Base-by-base conservation (phyloP, 331 rosid species). In the Quercus tomentella region DNA sequence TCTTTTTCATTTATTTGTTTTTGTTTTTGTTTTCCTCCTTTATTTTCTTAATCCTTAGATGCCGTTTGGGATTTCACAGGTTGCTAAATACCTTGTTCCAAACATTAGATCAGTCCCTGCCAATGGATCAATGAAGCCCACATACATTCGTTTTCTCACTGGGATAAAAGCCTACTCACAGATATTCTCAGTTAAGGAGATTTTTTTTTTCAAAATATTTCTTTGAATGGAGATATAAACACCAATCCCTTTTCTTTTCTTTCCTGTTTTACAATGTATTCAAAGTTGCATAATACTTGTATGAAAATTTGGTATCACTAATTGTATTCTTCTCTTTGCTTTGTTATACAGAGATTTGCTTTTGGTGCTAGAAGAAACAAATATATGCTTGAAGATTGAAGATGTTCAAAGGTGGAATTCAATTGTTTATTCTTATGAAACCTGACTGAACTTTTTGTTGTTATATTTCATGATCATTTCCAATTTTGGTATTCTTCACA, bases 331-430 rank as follows among this genome's bases (percentile, higher is more conserved):
- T 67, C 68, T 52, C 26, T 77, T 83, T 82, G 45, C 52, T 49
- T 71, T 73, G 28, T 54, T 76, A 23, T 77, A 7, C 97, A 94
- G 98, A 90, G 98, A 83, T 55, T 94, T 51, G 97, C 97, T 68
- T 92, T 94, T 43, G 97, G 98, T 21, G 98, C 98, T 77, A 90
- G 98, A 85, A 92, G 96, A 89, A 95, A 92, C 86, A 88, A 82
- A 68, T 83, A 91, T 75, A 12, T 95, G 76, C 89, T 87, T 67
- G 99, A 95, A 85, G 97, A 95, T 78, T 92, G 88, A 94, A 74
- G 51, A 20, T 43, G n/a, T 5, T 43, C 49, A 67, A 23, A 20
- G 52, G 72, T 66, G 25, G 14, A 33, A 18, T 18, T 31, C 5
- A 2, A 31, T 66, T 31, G 23, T 31, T 26, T 31, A 63, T 63